Base-by-base conservation (phyloP, 805 yeast species). In the Priceomyces castillae region DNA sequence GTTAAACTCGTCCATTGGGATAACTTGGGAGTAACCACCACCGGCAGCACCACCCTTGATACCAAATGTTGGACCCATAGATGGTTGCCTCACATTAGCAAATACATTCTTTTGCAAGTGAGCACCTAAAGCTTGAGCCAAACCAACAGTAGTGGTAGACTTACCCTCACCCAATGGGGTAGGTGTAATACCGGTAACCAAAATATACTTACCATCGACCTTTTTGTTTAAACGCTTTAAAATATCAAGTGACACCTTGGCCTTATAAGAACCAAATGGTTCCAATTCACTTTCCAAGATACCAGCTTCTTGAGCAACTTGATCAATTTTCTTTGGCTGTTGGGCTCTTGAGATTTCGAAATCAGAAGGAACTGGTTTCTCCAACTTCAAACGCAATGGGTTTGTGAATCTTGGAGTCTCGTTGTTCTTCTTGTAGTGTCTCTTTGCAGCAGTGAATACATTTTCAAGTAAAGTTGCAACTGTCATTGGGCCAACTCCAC, bases 401-500 rank as follows among this genome's bases (percentile, higher is more conserved):
- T 69, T 69, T 51, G 76, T 70, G 56, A 64, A 66, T 46, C 67
- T 62, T 31, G 75, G 75, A 40, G 76, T 71, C 41, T 58, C 61
- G 54, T 64, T 69, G 57, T 57, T 77, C 43, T 58, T 61, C 26
- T 52, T 46, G 53, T 65, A 69, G 56, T 67, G 72, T 48, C 73
- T 71, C 60, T 81, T 75, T 31, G 94, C 90, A 40, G 90, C 84
- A 43, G 72, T 65, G 30, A 81, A 69, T 22, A 86, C 90, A 61
- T 86, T 86, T 51, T 80, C 81, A 62, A 84, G 78, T 44, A 86
- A 70, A 80, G 83, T 82, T 20, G 94, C 94, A 37, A 86, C 92
- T 11, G 95, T 86, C 95, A 86, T 86, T 59, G 95, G 95, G 41
- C 95, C 95, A 50, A 86, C 95, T 52, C 95, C 95, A 61, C 95